Base-by-base conservation (phyloP, 2,329 filamentous ascomycete species). In the Beauveria asiatica region DNA sequence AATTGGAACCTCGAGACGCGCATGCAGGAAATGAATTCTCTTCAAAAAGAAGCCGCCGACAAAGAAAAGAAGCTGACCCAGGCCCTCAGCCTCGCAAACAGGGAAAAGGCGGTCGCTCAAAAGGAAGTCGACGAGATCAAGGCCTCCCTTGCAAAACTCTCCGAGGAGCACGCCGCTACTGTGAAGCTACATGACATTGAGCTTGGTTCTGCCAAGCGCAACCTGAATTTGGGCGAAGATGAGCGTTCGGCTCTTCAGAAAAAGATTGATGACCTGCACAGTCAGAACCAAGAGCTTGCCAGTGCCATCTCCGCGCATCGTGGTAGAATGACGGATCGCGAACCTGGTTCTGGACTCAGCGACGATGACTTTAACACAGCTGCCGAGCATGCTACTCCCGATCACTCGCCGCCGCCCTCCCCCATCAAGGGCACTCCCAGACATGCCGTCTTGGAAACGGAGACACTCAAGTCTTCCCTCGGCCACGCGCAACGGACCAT, bases 1-100 rank as follows among this genome's bases (percentile, higher is more conserved):
- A 99, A 97, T 72, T 99, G 94, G 94, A 93, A 89, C 64, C 81
- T 99, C 42, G 94, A 99, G 73, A 96, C 92, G 0, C 90, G 92
- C 67, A 82, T 95, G 23, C 94, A 96, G 68, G 92, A 97, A 64
- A 79, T 93, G 46, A 81, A 89, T 57, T 82, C 87, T 8, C 80
- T 83, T 17, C 83, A 88, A 64, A 90, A 87, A 70, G 90, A 96
- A 51, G 83, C 89, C 1, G 79, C 86, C 16, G 92, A 94, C 69
- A 88, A 88, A 62, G 92, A 97, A 73, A 89, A 91, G 72, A 89
- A 89, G 70, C 80, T 97, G 45, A 85, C 82, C 16, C 88, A 92
- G 67, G 82, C 80, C 53, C 78, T 99, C 55, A 89, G 86, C 62
- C 67, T 84, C 30, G 76, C 87, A 13, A 86, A 87, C 65, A 76